Evolutionary conservation across 495 filamentous ascomycete genomes (phyloP), one percentile per base, ranked within the genome.

Genomic region (Apodospora peruviana): DNA sequence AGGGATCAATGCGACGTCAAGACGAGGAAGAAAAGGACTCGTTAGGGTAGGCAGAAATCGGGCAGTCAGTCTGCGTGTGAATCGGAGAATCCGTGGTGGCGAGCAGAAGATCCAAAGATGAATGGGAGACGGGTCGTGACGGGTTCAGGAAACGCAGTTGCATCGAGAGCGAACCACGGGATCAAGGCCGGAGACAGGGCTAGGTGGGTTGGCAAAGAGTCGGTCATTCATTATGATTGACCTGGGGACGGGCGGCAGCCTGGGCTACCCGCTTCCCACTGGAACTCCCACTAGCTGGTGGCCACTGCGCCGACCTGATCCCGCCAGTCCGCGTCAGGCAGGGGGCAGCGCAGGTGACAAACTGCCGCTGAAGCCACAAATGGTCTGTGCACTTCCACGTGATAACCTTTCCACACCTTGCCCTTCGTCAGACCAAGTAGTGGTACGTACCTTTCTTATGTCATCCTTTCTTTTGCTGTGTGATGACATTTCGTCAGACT

Each of bases 141-240:
- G n/a, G n/a, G 27, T 14, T 32, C 7, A 14, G 14, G 27, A 32
- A 32, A 32, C 14, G 27, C 27, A 32, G 27, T 32, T 32, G 27
- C 27, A 32, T 32, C 27, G 27, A 32, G 50, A 47, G 50, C 29
- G 36, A 56, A 36, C 51, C 58, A 52, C 54, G 51, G 54, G 58
- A 61, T 42, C 51, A 50, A 35, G 37, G 40, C 12, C 17, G 40
- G 40, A 4, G 14, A 32, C 27, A 32, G 27, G 27, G 27, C 27
- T 32, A 32, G 27, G 7, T n/a, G n/a, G 14, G 14, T 32, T 32
- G 27, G 27, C 14, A 14, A 7, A 32, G 27, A 14, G 7, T 14
- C 27, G 27, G 27, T 32, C 27, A 32, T 32, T 7, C 27, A 43
- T 40, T 43, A 48, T 47, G 50, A 50, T 55, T 52, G 58, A n/a